Evolutionary conservation across 2,329 filamentous ascomycete genomes (phyloP).

Genomic region (Paracoccidioides brasiliensis): DNA sequence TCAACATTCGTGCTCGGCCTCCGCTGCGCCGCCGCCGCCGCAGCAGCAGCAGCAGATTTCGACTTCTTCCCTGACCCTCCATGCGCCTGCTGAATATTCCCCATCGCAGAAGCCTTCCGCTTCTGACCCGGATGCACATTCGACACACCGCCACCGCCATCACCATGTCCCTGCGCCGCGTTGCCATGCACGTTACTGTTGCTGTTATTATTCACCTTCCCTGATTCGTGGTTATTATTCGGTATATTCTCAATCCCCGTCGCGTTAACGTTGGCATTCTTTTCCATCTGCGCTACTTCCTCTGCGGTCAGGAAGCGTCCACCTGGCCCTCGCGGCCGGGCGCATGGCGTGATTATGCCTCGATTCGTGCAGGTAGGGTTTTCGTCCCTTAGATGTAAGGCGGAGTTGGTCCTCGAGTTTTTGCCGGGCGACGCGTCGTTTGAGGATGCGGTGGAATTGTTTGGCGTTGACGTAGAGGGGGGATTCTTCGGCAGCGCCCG

Average conservation of each 20-base stretch:
- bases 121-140: slow-evolving; percentile 32
- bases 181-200: background rate
- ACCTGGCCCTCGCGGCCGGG: slow-evolving; percentile 77
- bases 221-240: slow-evolving; percentile 5
- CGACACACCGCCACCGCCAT: slow-evolving; percentile 15
- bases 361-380: slow-evolving; percentile 94
- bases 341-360: slow-evolving; percentile 98
- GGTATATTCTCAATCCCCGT: slow-evolving; percentile 24
- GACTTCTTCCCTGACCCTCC: slow-evolving; percentile 35
- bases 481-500: slow-evolving; percentile 61
- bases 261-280: slow-evolving; percentile 36
- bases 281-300: slow-evolving; percentile 82
- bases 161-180: slow-evolving; percentile 7
- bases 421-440: slow-evolving; percentile 83
- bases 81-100: slow-evolving; percentile 28
- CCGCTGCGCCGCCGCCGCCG: slow-evolving; percentile 4
- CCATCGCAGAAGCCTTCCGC: slow-evolving; percentile 33
- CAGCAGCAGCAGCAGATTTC: slow-evolving; percentile 25
- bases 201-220: background rate
- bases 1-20: slow-evolving; percentile 38
- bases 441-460: slow-evolving; percentile 94
- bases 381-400: slow-evolving; percentile 85
- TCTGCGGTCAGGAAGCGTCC: slow-evolving; percentile 93
- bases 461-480: slow-evolving; percentile 97
- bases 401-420: slow-evolving; percentile 85